Conservation (phyloP, 805 yeast species). For the Ogataea saltuana region DNA sequence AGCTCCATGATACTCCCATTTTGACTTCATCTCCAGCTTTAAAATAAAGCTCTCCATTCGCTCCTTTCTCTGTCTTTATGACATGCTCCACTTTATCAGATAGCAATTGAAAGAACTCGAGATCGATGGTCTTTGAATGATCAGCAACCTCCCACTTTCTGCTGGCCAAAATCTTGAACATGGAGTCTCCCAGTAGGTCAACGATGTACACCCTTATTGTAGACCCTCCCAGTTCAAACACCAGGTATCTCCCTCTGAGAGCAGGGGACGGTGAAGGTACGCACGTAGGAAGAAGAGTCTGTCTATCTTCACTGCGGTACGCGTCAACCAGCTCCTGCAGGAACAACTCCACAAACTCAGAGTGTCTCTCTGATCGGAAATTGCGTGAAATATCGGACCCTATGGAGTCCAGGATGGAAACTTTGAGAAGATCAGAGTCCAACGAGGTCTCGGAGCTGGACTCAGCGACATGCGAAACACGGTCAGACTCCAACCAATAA, state of each 20-base stretch:
- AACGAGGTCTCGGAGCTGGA: neutral
- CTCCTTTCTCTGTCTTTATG: slow-evolving; percentile 14
- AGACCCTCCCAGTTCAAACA: slow-evolving; percentile 59
- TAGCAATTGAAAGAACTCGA: slow-evolving; percentile 45
- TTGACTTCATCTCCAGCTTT: slow-evolving; percentile 25
- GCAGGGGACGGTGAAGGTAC: slow-evolving; percentile 17
- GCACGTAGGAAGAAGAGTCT: slow-evolving; percentile 5
- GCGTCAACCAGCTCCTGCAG: neutral
- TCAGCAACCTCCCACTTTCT: slow-evolving; percentile 42
- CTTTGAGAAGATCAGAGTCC: neutral
- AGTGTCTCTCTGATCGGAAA: neutral
- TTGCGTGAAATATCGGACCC: neutral
- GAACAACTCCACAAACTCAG: slow-evolving; percentile 1
- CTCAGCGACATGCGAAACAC: neutral
- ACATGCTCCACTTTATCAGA: slow-evolving; percentile 38
- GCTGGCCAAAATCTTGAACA: slow-evolving; percentile 12
- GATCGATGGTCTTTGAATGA: slow-evolving; percentile 41
- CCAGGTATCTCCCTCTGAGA: slow-evolving; percentile 36
- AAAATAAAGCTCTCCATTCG: neutral
- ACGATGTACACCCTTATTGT: slow-evolving; percentile 44
- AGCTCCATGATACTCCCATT: slow-evolving; percentile 58
- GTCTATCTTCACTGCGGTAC: neutral
- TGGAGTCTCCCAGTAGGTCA: slow-evolving; percentile 16
- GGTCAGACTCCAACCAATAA: neutral
- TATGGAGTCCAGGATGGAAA: neutral